Base-by-base conservation (phyloP, 139 green algal genomes). In the Limnomonas spitsbergensis region DNA sequence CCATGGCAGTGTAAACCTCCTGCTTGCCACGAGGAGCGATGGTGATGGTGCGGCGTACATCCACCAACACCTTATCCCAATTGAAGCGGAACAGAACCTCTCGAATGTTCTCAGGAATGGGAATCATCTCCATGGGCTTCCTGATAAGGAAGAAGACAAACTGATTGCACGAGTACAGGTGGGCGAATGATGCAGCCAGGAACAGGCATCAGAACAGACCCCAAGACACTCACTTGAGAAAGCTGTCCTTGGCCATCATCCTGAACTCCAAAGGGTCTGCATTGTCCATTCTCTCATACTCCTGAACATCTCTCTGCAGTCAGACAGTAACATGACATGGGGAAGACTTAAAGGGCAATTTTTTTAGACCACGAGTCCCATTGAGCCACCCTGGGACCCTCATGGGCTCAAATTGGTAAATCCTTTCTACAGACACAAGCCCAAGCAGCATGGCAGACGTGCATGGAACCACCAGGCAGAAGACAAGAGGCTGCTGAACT, bases 51-150 rank as follows among this genome's bases (percentile, higher is more conserved):
- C 79, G 76, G 27, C 79, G 66, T 2, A 79, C 66, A 32, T 88
- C 83, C 40, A 88, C 73, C 2, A 88, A 77, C 66, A 88, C 40
- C 47, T 83, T 82, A 67, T 88, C 83, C 83, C 83, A 88, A 32
- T 74, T 40, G 53, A 78, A 40, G 9, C 69, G 38, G 76, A 83
- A 88, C 72, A 88, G 29, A 0, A 81, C 80, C 73, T 88, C 79
- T 0, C 79, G 72, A 1, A 85, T 31, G 34, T 70, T 56, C 1
- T 20, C 42, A 0, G 82, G 78, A 35, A 87, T 78, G 1, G 78
- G 70, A 0, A 80, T 47, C 29, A 42, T 42, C 36, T 74, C 36
- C 7, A n/a, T 47, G 6, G 68, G 68, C 68, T 74, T 74, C 68
- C 68, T 74, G 68, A 26, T 14, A 69, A 9, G 42, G 6, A 54